Evolutionary conservation across 305 asterid genomes (phyloP).

Genomic region (Fraxinus nigra): DNA sequence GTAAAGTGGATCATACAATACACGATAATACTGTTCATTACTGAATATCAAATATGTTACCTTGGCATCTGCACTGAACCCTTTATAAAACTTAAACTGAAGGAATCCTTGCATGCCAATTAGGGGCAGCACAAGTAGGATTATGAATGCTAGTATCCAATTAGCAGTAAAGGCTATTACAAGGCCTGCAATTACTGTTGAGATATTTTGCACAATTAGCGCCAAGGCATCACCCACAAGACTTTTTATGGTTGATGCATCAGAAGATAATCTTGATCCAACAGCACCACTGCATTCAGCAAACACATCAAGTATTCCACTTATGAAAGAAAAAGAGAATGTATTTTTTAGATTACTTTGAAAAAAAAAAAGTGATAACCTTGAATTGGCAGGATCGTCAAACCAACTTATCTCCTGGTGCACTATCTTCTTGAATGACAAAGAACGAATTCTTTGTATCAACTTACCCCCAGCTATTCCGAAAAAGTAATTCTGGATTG

Average conservation of each 20-base stretch:
- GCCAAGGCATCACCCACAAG: conserved; percentile 84
- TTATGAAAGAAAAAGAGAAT: no score
- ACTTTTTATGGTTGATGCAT: conserved; percentile 67
- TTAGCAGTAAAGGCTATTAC: conserved; percentile 73
- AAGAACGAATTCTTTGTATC: conserved; percentile 69
- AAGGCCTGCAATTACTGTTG: conserved; percentile 61
- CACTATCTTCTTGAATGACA: conserved; percentile 63
- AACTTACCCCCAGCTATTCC: conserved; percentile 77
- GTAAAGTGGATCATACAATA: background rate
- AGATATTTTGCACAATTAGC: conserved; percentile 59
- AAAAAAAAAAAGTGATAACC: conserved; percentile 36
- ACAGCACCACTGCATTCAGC: conserved; percentile 63
- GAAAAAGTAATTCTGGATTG: conserved; percentile 66
- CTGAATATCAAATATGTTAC: conserved; percentile 25
- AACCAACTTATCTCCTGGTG: conserved; percentile 90
- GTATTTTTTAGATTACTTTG: background rate
- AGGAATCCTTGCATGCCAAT: conserved; percentile 74
- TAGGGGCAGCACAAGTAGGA: conserved; percentile 52
- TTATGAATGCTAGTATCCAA: conserved; percentile 64
- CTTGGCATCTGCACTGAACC: conserved; percentile 74
- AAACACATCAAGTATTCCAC: background rate
- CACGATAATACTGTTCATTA: background rate
- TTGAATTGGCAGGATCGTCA: conserved; percentile 78
- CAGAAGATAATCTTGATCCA: conserved; percentile 75
- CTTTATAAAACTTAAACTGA: conserved; percentile 55